Evolutionary conservation across 176 grass and related monocot species (phyloP), one percentile per base, ranked within the genome.

Genomic region (Canna indica): DNA sequence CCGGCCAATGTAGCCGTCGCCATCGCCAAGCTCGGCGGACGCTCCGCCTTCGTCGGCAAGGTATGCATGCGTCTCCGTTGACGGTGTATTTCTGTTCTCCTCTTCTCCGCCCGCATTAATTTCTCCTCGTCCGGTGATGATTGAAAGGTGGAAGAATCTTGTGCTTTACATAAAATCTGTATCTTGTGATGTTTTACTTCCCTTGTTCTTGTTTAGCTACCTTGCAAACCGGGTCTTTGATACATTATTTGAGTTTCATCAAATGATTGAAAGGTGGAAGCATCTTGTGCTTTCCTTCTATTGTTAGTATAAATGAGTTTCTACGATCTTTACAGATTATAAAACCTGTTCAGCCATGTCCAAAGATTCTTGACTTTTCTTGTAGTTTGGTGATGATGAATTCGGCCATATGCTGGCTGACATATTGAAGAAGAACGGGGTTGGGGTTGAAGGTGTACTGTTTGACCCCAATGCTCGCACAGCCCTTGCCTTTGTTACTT

Each of bases 361-460:
- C n/a, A n/a, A n/a, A n/a, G n/a, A n/a, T n/a, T n/a, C n/a, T n/a
- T 63, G 63, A 57, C 10, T 61, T 26, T 68, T 35, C 11, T 27
- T 70, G 69, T 73, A 91, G 93, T 84, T 96, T 36, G 92, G 92
- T 0, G 88, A 96, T 9, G 92, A 96, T 25, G 92, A 96, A 83
- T 96, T 96, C 69, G 92, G 92, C 0, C 86, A 86, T 59, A 96
- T 96, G 92, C 70, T 96, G 12, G 92, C 82, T 3, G 75, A 96
- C 46, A 96, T 96, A 47, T 76, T 96, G 42, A 84, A 84, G 77
- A 70, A 96, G 67, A 91, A 96, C 70, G 81, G 81, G 0, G 92
- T 96, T 17, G 78, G 85, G 69, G 59, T 79, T 0, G 85, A 86
- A 41, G 92, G 92, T 0, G 85, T 87, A 47, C 60, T 86, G 9